Evolutionary conservation across 768 basidiomycete genomes (phyloP).

Genomic region (Russula compacta): DNA sequence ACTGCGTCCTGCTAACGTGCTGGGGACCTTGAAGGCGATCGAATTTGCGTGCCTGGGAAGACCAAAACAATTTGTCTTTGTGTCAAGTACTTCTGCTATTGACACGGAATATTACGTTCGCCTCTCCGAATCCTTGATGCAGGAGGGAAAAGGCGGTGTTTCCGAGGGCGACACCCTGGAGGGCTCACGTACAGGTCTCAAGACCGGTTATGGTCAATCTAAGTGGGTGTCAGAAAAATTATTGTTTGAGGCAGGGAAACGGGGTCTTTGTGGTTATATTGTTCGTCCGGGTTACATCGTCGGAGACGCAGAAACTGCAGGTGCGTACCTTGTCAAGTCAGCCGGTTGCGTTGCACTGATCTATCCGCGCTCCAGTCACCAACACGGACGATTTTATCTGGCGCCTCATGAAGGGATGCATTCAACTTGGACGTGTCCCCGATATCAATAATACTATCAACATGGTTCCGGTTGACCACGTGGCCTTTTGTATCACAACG

Average conservation of each 20-base stretch:
- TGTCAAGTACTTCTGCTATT: conserved; percentile 92
- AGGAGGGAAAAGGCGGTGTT: conserved; percentile 50
- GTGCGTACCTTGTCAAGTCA: conserved; percentile 35
- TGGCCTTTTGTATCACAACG: conserved; percentile 71
- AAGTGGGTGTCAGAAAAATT: conserved; percentile 99
- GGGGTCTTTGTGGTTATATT: conserved; percentile 79
- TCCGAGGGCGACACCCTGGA: conserved; percentile 86
- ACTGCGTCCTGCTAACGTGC: conserved; percentile 85
- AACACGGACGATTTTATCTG: conserved; percentile 98
- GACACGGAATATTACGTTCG: conserved; percentile 88
- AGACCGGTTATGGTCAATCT: conserved; percentile 92
- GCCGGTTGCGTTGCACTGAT: neutral
- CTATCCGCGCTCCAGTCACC: conserved; percentile 50
- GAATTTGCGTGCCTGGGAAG: conserved; percentile 66
- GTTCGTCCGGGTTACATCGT: conserved; percentile 94
- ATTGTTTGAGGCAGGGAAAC: conserved; percentile 79
- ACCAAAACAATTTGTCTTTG: conserved; percentile 77
- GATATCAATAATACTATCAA: conserved; percentile 98
- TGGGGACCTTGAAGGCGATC: conserved; percentile 78
- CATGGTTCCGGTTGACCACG: conserved; percentile 96
- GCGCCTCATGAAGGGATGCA: conserved; percentile 96
- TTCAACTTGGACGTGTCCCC: conserved; percentile 92
- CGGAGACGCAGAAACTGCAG: conserved; percentile 81
- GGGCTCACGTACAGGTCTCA: conserved; percentile 62
- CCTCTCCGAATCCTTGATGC: conserved; percentile 62